Evolutionary conservation across 257 asterid genomes (phyloP), one percentile per base, ranked within the genome.

Genomic region (Perilla frutescens): DNA sequence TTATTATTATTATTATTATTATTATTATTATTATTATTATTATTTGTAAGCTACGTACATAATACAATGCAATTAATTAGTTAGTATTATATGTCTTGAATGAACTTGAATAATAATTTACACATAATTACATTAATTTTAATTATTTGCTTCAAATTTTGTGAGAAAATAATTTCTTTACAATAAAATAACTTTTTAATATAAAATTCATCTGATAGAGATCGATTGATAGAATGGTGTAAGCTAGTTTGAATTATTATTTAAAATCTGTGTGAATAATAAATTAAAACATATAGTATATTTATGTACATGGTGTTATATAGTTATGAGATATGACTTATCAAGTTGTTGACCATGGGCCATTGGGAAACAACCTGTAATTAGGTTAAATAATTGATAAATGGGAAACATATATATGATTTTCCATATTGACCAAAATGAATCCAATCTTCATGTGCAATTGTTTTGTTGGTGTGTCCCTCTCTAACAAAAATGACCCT

Each of bases 401-500:
- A 64, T 11, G 63, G 26, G 26, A 20, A 20, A 20, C 26, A 20
- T 20, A 70, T 61, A 29, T 56, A 75, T 58, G 8, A 57, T 36
- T 64, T 51, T 68, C 9, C 41, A 76, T 8, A 45, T 45, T 70
- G 68, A 56, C 68, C 55, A 63, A 47, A 70, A 64, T 26, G 7
- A 20, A 64, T 51, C 68, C n/a, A 64, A 44, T 41, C 50, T 66
- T 80, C 84, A 80, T 80, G 84, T 80, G 84, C 78, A 43, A 41
- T 71, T 80, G 81, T 76, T 55, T 80, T 54, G 67, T 75, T 63
- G 70, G 57, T 70, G 39, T 63, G 74, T 65, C 81, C 53, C 54
- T 68, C 71, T 71, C 81, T 71, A 69, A 32, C 44, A 63, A 43
- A 34, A 34, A 62, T 45, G 59, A 41, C 71, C 77, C 73, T 72